A percentile compares a stretch with the other conserved stretches of the same genome.
These are phyloP conservation scores for Penicillium nordicum DNA, from an alignment of 2,329 filamentous ascomycete genomes.

Conservation along the genomic window DNA sequence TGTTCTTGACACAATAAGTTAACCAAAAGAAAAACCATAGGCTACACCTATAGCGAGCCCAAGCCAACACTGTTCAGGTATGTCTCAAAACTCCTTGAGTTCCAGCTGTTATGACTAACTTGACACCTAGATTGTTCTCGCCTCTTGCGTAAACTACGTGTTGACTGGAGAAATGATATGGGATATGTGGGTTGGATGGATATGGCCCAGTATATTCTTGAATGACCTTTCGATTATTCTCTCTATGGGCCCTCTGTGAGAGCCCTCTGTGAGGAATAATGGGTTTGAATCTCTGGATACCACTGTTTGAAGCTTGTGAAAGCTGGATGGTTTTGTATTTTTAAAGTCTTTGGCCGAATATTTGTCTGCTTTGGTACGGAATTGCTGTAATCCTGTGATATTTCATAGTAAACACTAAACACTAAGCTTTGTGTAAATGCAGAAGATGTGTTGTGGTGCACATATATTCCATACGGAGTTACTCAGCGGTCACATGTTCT, in stretches of 20 bases:
- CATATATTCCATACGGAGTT: not conserved
- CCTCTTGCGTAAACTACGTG: slow-evolving; percentile 37
- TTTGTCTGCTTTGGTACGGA: not conserved
- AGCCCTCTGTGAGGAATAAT: not conserved
- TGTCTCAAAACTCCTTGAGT: slow-evolving; percentile 9
- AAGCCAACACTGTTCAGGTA: slow-evolving; percentile 76
- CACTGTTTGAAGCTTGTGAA: not conserved
- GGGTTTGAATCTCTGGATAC: not conserved
- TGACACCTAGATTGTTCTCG: slow-evolving; percentile 38
- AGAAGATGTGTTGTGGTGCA: not conserved
- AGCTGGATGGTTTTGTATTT: slow-evolving; percentile 2
- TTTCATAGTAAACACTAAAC: not conserved
- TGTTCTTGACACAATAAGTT: slow-evolving; percentile 7
- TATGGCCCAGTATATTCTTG: not conserved
- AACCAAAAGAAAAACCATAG: slow-evolving; percentile 43
- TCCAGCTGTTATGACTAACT: slow-evolving; percentile 14
- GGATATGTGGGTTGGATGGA: not conserved
- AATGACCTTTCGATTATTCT: not conserved
- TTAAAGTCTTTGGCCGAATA: not conserved
- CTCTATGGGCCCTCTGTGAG: not conserved
- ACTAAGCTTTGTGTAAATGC: not conserved
- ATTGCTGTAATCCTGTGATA: not conserved
- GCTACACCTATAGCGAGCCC: slow-evolving; percentile 92
- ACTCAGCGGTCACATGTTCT: not conserved
- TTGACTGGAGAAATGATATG: not conserved